Conservation (phyloP, 495 filamentous ascomycete species). For the Hyaloscypha variabilis region DNA sequence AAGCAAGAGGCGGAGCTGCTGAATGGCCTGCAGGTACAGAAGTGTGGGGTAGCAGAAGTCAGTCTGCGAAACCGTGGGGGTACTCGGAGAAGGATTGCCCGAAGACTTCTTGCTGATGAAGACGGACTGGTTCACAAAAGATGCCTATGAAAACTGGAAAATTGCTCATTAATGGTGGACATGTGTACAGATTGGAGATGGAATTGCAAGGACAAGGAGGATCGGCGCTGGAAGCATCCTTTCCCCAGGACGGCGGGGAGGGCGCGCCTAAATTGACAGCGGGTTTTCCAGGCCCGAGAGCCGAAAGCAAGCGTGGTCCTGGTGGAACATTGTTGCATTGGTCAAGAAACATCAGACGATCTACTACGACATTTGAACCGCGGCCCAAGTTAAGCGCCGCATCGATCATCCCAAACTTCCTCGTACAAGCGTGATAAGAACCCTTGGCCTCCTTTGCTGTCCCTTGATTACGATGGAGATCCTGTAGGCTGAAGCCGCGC, state of each 20-base stretch:
- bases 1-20: slow-evolving; percentile 2
- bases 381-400: slow-evolving; percentile 5
- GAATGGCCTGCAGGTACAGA: slow-evolving; percentile 25
- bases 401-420: background rate
- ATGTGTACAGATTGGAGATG: background rate
- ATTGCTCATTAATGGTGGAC: background rate
- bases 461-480: slow-evolving; percentile 17
- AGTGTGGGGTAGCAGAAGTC: slow-evolving; percentile 26
- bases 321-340: background rate
- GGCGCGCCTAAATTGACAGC: slow-evolving; percentile 14
- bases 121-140: background rate
- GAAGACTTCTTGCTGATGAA: background rate
- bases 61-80: slow-evolving; percentile 6
- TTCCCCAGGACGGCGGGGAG: background rate
- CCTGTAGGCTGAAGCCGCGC: slow-evolving; percentile 25
- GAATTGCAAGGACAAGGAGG: background rate
- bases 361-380: background rate
- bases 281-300: background rate
- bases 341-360: background rate
- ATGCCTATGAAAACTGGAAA: background rate
- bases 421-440: background rate
- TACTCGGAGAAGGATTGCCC: background rate
- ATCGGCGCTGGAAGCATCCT: slow-evolving; percentile 7
- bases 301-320: background rate
- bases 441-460: background rate